Evolutionary conservation across 2,329 filamentous ascomycete species (phyloP).

Genomic region (Pseudocercospora cruenta): DNA sequence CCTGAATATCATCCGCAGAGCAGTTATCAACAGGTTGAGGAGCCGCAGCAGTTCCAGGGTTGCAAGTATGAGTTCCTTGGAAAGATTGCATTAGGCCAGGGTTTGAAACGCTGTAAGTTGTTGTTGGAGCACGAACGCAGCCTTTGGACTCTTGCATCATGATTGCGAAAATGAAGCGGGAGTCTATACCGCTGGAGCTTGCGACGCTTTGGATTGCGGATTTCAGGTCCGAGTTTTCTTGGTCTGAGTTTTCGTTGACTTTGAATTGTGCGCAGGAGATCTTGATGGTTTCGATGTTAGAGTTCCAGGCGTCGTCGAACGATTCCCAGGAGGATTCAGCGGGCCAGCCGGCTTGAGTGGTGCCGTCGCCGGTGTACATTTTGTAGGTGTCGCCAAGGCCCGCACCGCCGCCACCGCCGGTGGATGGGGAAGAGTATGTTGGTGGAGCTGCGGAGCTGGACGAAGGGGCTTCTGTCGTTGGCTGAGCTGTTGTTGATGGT

Average conservation of each 20-base stretch:
- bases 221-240: constrained; percentile 46
- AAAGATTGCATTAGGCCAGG: constrained; percentile 54
- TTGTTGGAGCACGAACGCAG: constrained; percentile 51
- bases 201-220: constrained; percentile 42
- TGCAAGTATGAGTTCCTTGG: constrained; percentile 45
- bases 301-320: constrained; percentile 38
- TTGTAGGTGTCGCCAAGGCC: constrained; percentile 27
- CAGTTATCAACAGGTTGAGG: constrained; percentile 43
- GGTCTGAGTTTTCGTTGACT: constrained; percentile 36
- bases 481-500: constrained; percentile 2
- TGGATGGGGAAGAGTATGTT: constrained; percentile 4
- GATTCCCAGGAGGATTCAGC: constrained; percentile 28
- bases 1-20: constrained; percentile 41
- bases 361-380: constrained; percentile 32
- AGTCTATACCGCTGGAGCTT: constrained; percentile 40
- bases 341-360: constrained; percentile 32
- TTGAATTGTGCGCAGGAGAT: constrained; percentile 43
- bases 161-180: constrained; percentile 50
- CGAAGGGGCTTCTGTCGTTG: constrained; percentile 10
- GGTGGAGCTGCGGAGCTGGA: constrained; percentile 13
- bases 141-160: constrained; percentile 54
- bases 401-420: constrained; percentile 14
- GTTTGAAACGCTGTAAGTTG: constrained; percentile 47
- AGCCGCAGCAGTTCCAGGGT: constrained; percentile 27
- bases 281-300: constrained; percentile 43